phyloP scores from a whole-genome alignment of 2,329 filamentous ascomycete species.

The Simplicillium aogashimaense region DNA sequence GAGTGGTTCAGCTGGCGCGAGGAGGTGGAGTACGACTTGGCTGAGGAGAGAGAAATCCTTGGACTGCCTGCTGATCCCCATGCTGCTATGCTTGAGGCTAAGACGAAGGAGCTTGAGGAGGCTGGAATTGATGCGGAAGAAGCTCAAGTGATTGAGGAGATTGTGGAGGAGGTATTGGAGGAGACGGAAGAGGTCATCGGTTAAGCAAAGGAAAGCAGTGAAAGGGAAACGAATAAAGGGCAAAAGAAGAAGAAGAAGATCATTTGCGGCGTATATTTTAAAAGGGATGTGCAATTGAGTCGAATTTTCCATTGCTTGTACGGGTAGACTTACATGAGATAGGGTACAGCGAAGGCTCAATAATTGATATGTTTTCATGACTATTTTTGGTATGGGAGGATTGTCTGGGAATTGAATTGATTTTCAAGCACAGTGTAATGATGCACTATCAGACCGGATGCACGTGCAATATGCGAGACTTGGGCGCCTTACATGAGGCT shows the following conservation, averaged over 20 bases:
- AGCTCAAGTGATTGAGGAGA: constrained; percentile 78
- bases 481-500: no score
- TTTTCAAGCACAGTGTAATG: no score
- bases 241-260: background rate
- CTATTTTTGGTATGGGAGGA: no score
- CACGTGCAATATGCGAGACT: no score
- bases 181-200: constrained; percentile 71
- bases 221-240: constrained; percentile 1
- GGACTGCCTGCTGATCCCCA: constrained; percentile 58
- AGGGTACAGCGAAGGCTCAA: no score
- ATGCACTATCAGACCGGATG: no score
- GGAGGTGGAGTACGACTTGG: constrained; percentile 59
- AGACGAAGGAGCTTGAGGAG: constrained; percentile 39
- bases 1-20: constrained; percentile 87
- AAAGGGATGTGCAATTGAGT: no score
- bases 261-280: no score
- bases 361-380: no score
- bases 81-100: constrained; percentile 49
- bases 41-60: constrained; percentile 58
- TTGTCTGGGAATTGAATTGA: no score
- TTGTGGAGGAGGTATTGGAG: constrained; percentile 72
- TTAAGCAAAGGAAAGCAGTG: constrained; percentile 11
- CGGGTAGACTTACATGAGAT: background rate
- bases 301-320: background rate
- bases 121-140: constrained; percentile 44